These are phyloP conservation scores for Pythium diclinum DNA, from an alignment of 352 stramenopile species.

Conservation along the genomic window DNA sequence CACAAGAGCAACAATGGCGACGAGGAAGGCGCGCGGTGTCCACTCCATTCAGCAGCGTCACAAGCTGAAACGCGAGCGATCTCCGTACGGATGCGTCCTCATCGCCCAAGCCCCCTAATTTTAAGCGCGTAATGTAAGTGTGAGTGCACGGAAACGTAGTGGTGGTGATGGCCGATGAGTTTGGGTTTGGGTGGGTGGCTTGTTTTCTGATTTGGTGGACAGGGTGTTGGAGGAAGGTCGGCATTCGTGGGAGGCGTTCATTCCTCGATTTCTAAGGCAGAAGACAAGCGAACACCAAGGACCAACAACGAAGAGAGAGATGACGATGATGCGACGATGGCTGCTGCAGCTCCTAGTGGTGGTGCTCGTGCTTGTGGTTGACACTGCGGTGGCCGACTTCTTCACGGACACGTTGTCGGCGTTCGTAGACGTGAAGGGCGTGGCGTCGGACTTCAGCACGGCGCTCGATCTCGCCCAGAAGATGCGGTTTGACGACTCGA, in stretches of 20 bases:
- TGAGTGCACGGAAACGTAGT: background rate
- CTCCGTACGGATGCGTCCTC: background rate
- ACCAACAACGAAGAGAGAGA: background rate
- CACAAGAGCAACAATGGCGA: background rate
- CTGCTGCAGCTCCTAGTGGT: background rate
- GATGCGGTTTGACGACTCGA: conserved; percentile 8
- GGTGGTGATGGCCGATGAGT: background rate
- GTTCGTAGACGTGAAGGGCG: conserved; percentile 23
- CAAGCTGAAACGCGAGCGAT: background rate
- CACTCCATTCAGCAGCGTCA: background rate
- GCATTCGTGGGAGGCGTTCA: background rate
- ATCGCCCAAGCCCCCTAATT: background rate
- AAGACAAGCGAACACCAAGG: background rate
- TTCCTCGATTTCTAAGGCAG: background rate
- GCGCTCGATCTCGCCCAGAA: conserved; percentile 21
- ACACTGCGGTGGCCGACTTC: conserved; percentile 5
- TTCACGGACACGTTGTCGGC: conserved; percentile 23
- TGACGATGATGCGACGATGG: conserved; percentile 1
- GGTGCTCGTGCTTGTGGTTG: background rate
- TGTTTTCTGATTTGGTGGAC: conserved; percentile 7
- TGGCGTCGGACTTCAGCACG: conserved; percentile 6
- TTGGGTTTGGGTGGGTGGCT: background rate
- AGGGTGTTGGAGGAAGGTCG: background rate
- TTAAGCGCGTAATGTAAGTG: conserved; percentile 24
- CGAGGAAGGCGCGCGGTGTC: background rate